These are phyloP conservation scores for Hebeloma cylindrosporum DNA, from an alignment of 768 basidiomycete species.

Conservation along the genomic window DNA sequence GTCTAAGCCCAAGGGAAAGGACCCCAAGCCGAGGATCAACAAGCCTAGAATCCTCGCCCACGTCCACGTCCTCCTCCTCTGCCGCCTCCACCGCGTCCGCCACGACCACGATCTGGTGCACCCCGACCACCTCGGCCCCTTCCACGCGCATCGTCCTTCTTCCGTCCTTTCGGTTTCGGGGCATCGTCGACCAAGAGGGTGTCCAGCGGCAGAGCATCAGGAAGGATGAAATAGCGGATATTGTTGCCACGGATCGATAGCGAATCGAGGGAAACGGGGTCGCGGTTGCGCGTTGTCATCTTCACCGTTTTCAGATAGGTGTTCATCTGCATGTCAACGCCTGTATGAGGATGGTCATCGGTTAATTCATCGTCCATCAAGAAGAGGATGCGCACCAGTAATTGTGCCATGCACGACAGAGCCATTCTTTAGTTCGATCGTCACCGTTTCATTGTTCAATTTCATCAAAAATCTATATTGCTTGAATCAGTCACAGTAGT, in stretches of 20 bases:
- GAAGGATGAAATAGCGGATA: constrained; percentile 95
- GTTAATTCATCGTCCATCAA: constrained; percentile 2
- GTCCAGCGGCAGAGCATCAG: constrained; percentile 94
- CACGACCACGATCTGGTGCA: constrained; percentile 51
- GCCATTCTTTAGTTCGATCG: constrained; percentile 97
- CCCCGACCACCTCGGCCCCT: constrained; percentile 48
- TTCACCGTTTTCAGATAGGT: constrained; percentile 98
- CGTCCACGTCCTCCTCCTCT: constrained; percentile 50
- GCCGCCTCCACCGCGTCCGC: constrained; percentile 55
- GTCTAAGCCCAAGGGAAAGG: no score
- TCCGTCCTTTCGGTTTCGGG: constrained; percentile 90
- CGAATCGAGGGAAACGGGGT: constrained; percentile 82
- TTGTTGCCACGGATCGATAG: constrained; percentile 97
- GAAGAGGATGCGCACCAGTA: constrained; percentile 62
- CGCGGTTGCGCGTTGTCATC: constrained; percentile 90
- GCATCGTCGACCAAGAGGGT: constrained; percentile 97
- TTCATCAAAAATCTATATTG: constrained; percentile 99
- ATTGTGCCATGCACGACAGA: constrained; percentile 95
- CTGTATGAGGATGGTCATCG: constrained; percentile 39
- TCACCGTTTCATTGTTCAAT: constrained; percentile 98
- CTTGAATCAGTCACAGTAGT: no score
- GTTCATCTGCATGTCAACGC: constrained; percentile 99
- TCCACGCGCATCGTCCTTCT: constrained; percentile 84
- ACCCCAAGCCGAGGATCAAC: background rate
- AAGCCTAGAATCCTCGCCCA: constrained; percentile 34